phyloP scores from a whole-genome alignment of 371 early-diverging fungal genomes.

The Basidiobolus meristosporus region DNA sequence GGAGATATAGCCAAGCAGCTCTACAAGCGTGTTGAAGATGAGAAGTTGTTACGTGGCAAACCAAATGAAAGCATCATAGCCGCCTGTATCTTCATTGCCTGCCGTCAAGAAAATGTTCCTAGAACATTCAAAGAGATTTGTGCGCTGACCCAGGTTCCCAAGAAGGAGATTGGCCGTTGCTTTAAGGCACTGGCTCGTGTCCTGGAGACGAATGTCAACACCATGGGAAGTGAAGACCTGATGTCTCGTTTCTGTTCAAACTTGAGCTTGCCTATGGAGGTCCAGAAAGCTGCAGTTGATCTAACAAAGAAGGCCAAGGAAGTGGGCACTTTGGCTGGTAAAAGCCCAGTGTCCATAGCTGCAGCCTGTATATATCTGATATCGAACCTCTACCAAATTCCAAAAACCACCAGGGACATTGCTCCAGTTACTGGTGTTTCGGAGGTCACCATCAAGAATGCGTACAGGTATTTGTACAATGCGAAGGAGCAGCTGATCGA shows the following conservation, averaged over 20 bases:
- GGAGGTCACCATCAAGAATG: conserved; percentile 76
- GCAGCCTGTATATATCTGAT: conserved; percentile 81
- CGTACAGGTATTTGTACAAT: conserved; percentile 53
- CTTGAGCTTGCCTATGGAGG: conserved; percentile 46
- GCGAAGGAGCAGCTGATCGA: conserved; percentile 33
- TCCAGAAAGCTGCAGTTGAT: conserved; percentile 46
- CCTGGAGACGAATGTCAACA: conserved; percentile 32
- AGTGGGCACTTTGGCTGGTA: conserved; percentile 66
- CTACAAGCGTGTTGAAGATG: conserved; percentile 78
- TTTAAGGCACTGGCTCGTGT: conserved; percentile 57
- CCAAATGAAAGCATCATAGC: conserved; percentile 84
- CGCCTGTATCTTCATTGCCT: conserved; percentile 95
- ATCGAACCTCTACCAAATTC: conserved; percentile 40
- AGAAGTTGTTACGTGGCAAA: conserved; percentile 80
- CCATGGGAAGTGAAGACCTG: conserved; percentile 54
- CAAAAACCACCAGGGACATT: conserved; percentile 54
- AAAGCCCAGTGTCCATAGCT: conserved; percentile 78
- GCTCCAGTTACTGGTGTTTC: conserved; percentile 72
- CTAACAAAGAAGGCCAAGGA: conserved; percentile 59
- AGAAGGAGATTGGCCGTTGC: conserved; percentile 78
- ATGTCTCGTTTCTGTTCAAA: conserved; percentile 80
- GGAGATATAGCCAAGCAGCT: conserved; percentile 92
- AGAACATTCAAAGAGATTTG: conserved; percentile 97
- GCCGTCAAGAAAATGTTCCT: conserved; percentile 77
- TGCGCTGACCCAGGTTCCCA: conserved; percentile 81